These are phyloP conservation scores for Xylaria castorea DNA, from an alignment of 495 filamentous ascomycete genomes.

Conservation along the genomic window DNA sequence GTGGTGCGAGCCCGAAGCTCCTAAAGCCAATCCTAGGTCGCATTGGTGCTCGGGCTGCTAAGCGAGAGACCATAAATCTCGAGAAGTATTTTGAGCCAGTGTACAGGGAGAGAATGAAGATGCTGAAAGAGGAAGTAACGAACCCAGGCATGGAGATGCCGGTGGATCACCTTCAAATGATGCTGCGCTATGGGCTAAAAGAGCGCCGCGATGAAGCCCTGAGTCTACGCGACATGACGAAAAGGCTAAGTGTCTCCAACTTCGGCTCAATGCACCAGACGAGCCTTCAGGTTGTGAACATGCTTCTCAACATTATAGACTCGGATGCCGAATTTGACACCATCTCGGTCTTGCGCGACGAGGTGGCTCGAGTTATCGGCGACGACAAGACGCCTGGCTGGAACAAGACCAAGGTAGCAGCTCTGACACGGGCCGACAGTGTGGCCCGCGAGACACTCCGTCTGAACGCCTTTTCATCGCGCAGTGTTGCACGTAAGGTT, in stretches of 20 bases:
- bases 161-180: constrained; percentile 46
- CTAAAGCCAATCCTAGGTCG: constrained; percentile 43
- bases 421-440: constrained; percentile 49
- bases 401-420: constrained; percentile 42
- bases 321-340: constrained; percentile 47
- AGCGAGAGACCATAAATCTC: constrained; percentile 22
- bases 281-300: constrained; percentile 32
- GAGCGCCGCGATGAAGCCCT: constrained; percentile 44
- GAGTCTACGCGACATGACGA: constrained; percentile 38
- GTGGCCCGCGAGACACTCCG: constrained; percentile 51
- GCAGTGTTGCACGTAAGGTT: constrained; percentile 41
- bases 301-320: constrained; percentile 41
- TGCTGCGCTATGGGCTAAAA: constrained; percentile 43
- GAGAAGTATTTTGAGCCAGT: constrained; percentile 37
- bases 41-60: constrained; percentile 20
- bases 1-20: constrained; percentile 35
- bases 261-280: constrained; percentile 43
- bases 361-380: constrained; percentile 31
- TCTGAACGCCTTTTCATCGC: constrained; percentile 42
- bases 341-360: constrained; percentile 44
- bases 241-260: constrained; percentile 37
- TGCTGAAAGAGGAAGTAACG: constrained; percentile 31
- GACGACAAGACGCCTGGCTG: constrained; percentile 30
- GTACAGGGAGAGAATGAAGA: constrained; percentile 26
- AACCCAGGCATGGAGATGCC: constrained; percentile 36